A percentile compares a stretch with the other conserved stretches of the same genome.
Conservation (phyloP, 1,139 yeast genomes). For the Debaryomyces psychrophilus region DNA sequence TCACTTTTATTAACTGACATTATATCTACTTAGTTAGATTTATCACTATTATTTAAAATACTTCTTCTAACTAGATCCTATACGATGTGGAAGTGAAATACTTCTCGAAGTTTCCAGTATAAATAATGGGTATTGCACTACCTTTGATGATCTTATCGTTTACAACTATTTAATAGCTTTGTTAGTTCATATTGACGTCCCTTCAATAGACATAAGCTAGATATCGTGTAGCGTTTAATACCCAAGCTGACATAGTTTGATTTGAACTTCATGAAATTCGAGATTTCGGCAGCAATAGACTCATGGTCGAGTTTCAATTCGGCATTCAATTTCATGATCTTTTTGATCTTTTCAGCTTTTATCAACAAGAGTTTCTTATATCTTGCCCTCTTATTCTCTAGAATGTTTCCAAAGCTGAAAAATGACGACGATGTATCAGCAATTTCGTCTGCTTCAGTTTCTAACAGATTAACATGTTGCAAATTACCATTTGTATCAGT, state of each 20-base stretch:
- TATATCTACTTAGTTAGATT: conserved; percentile 1
- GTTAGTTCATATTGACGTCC: conserved; percentile 12
- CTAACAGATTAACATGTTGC: not conserved
- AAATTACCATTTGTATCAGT: not conserved
- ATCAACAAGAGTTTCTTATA: conserved; percentile 34
- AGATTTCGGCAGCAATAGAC: conserved; percentile 61
- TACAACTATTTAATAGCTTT: conserved; percentile 3
- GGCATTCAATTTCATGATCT: conserved; percentile 36
- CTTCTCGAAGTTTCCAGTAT: conserved; percentile 15
- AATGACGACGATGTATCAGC: conserved; percentile 25
- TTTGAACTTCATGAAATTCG: conserved; percentile 57
- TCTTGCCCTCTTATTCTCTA: conserved; percentile 39
- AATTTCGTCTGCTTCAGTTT: conserved; percentile 10
- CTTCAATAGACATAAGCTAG: conserved; percentile 13
- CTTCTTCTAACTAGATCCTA: not conserved
- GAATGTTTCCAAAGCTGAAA: conserved; percentile 36
- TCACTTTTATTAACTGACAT: conserved; percentile 55
- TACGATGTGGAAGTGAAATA: conserved; percentile 8
- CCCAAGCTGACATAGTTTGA: conserved; percentile 42
- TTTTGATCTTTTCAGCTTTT: conserved; percentile 39
- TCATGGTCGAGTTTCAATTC: conserved; percentile 57
- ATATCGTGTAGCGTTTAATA: conserved; percentile 33
- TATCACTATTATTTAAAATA: not conserved
- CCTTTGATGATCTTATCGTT: conserved; percentile 1
- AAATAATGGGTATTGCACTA: conserved; percentile 11